Evolutionary conservation across 257 asterid genomes (phyloP).

Genomic region (Nicotiana paniculata): DNA sequence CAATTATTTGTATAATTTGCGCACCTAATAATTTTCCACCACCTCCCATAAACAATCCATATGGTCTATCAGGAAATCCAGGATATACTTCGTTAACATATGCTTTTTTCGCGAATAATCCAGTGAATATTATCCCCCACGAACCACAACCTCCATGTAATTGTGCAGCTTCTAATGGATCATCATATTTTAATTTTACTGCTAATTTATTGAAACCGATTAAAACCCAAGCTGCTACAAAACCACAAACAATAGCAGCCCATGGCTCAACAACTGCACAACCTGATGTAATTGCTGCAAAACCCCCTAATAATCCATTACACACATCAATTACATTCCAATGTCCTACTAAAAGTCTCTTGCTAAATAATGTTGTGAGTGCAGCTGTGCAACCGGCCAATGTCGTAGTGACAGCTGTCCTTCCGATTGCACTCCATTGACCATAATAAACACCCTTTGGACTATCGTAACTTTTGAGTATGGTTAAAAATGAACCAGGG

Average conservation of each 20-base stretch:
- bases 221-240: constrained; percentile 73
- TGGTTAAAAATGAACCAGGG: constrained; percentile 73
- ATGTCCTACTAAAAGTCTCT: constrained; percentile 66
- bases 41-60: constrained; percentile 94
- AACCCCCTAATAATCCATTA: constrained; percentile 82
- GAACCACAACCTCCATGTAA: constrained; percentile 89
- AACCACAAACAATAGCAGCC: constrained; percentile 88
- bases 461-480: constrained; percentile 29
- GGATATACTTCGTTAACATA: constrained; percentile 70
- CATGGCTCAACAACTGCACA: constrained; percentile 96
- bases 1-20: constrained; percentile 64
- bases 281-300: constrained; percentile 89
- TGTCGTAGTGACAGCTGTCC: constrained; percentile 92
- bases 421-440: constrained; percentile 90
- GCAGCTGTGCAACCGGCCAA: constrained; percentile 93
- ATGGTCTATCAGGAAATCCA: constrained; percentile 42
- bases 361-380: constrained; percentile 66
- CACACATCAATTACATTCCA: constrained; percentile 93
- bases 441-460: constrained; percentile 48
- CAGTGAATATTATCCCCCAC: constrained; percentile 81
- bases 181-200: constrained; percentile 54
- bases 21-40: constrained; percentile 66
- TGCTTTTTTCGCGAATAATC: constrained; percentile 54
- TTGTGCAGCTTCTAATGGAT: constrained; percentile 95
- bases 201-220: constrained; percentile 67